Conservation (phyloP, 2,329 filamentous ascomycete species). For the Penicillium paneum region DNA sequence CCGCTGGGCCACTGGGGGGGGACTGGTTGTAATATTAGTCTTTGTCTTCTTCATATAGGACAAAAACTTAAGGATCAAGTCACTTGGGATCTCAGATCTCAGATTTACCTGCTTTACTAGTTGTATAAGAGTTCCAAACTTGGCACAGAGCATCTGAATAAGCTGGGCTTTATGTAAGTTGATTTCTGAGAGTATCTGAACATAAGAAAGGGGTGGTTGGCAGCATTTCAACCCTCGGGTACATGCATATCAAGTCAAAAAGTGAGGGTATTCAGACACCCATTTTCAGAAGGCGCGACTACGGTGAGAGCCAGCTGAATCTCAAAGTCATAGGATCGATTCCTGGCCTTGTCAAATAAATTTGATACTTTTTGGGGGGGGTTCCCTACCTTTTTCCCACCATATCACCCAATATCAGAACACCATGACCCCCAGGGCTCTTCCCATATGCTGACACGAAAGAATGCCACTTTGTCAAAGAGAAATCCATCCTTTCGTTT, state of each 20-base stretch:
- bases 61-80: background rate
- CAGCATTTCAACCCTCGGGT: background rate
- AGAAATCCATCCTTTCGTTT: background rate
- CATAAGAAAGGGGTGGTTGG: background rate
- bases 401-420: background rate
- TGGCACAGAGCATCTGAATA: rapidly evolving
- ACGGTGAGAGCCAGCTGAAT: background rate
- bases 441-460: background rate
- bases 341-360: background rate
- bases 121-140: background rate
- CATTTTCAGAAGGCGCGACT: background rate
- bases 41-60: background rate
- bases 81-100: background rate
- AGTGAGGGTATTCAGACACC: background rate
- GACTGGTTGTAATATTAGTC: background rate
- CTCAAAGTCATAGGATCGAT: background rate
- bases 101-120: background rate
- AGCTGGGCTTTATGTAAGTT: rapidly evolving
- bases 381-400: background rate
- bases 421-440: background rate
- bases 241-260: background rate
- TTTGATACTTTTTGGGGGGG: rapidly evolving
- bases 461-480: background rate
- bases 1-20: background rate
- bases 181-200: background rate